Evolutionary conservation across 768 basidiomycete genomes (phyloP).

Genomic region (Naganishia vishniacii): DNA sequence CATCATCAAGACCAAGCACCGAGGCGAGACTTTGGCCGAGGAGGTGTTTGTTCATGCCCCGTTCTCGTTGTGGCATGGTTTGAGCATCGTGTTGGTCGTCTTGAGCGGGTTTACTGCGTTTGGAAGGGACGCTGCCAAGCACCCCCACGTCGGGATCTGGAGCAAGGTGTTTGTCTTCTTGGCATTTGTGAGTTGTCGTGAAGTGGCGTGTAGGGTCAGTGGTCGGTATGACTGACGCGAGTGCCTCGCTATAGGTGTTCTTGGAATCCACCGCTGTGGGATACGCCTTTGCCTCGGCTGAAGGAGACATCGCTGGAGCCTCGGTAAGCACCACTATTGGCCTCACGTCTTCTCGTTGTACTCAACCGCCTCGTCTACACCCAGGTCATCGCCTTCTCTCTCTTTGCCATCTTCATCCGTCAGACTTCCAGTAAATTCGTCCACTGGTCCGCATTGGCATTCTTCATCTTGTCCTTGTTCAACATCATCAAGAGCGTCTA

Average conservation of each 20-base stretch:
- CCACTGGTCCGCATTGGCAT: slow-evolving; percentile 81
- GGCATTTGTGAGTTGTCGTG: slow-evolving; percentile 57
- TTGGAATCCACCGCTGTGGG: slow-evolving; percentile 85
- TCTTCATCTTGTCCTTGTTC: slow-evolving; percentile 74
- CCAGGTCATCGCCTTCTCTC: slow-evolving; percentile 55
- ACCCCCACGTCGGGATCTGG: slow-evolving; percentile 67
- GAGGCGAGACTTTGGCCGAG: slow-evolving; percentile 61
- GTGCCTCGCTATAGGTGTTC: slow-evolving; percentile 68
- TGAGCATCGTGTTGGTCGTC: slow-evolving; percentile 49
- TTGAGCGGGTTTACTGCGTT: slow-evolving; percentile 48
- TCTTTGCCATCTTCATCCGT: slow-evolving; percentile 72
- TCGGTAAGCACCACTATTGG: slow-evolving; percentile 73
- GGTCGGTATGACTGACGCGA: too few relatives aligned
- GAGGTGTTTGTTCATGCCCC: slow-evolving; percentile 91
- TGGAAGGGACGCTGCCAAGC: slow-evolving; percentile 64
- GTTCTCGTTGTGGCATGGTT: slow-evolving; percentile 88
- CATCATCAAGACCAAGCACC: slow-evolving; percentile 78
- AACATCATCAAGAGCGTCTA: slow-evolving; percentile 74
- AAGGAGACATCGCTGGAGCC: slow-evolving; percentile 88
- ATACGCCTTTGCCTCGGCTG: slow-evolving; percentile 82
- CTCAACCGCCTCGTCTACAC: slow-evolving; percentile 89
- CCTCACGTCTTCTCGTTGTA: slow-evolving; percentile 84
- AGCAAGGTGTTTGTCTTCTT: slow-evolving; percentile 95
- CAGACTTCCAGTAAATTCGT: slow-evolving; percentile 65
- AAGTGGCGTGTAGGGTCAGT: slow-evolving; percentile 42